Evolutionary conservation across 2,329 filamentous ascomycete genomes (phyloP).

Genomic region (Diaporthe aspalathi): DNA sequence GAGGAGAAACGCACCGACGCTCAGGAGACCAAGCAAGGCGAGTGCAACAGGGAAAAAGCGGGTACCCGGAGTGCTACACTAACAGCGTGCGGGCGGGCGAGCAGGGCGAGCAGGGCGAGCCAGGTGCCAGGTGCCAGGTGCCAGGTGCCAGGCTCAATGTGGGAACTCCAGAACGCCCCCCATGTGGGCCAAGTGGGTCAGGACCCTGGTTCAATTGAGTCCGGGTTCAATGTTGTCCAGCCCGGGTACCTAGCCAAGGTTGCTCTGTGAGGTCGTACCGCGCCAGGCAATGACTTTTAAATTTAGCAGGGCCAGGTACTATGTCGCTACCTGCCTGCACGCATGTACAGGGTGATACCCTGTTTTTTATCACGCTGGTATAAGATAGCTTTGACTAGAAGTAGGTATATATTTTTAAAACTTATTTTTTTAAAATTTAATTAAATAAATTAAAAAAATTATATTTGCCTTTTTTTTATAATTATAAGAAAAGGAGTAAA

Average conservation of each 20-base stretch:
- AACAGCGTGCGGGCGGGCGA: too few species aligned
- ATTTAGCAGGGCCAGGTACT: slow-evolving; percentile 6
- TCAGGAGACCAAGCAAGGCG: slow-evolving; percentile 26
- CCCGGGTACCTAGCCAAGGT: slow-evolving; percentile 14
- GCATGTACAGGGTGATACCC: too few species aligned
- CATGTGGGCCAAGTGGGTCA: slow-evolving; percentile 19
- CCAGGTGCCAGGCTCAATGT: slow-evolving; percentile 4
- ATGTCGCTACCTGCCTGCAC: background rate
- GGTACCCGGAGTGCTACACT: background rate
- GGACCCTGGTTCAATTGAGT: slow-evolving; percentile 15
- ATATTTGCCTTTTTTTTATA: too few species aligned
- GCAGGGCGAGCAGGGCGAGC: too few species aligned
- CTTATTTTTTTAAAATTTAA: too few species aligned
- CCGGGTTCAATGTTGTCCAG: slow-evolving; percentile 1
- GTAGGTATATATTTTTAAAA: too few species aligned
- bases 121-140: too few species aligned
- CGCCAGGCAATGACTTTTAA: background rate
- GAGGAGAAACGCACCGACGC: slow-evolving; percentile 30
- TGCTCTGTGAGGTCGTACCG: slow-evolving; percentile 13
- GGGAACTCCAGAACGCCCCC: slow-evolving; percentile 20
- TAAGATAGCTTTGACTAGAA: too few species aligned
- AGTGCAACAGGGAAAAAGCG: slow-evolving; percentile 29
- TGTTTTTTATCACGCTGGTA: too few species aligned
- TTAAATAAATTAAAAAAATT: too few species aligned
- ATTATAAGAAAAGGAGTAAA: too few species aligned